These are phyloP conservation scores for Jackrogersella minutella DNA, from an alignment of 495 filamentous ascomycete species.

Conservation along the genomic window DNA sequence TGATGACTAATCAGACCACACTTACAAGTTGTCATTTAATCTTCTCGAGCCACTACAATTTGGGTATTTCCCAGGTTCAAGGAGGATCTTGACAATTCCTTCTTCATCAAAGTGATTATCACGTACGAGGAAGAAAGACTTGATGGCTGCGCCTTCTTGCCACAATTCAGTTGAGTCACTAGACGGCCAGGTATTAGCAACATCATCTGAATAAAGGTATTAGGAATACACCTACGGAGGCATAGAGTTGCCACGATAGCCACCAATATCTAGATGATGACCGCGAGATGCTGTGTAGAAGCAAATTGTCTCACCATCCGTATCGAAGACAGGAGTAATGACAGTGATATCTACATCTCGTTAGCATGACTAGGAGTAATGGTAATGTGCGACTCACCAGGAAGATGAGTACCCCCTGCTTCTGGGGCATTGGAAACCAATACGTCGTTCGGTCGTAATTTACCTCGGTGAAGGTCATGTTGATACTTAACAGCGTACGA, in stretches of 20 bases:
- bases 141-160: slow-evolving; percentile 94
- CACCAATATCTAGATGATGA: slow-evolving; percentile 97
- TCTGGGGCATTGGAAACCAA: slow-evolving; percentile 95
- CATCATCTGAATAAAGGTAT: slow-evolving; percentile 56
- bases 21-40: slow-evolving; percentile 84
- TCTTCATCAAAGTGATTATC: slow-evolving; percentile 90
- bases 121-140: slow-evolving; percentile 73
- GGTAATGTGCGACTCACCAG: slow-evolving; percentile 49
- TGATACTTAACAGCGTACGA: slow-evolving; percentile 90
- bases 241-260: slow-evolving; percentile 91
- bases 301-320: slow-evolving; percentile 81
- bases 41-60: slow-evolving; percentile 90
- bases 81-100: slow-evolving; percentile 81
- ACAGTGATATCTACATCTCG: slow-evolving; percentile 76
- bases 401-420: slow-evolving; percentile 80
- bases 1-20: slow-evolving; percentile 60
- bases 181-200: slow-evolving; percentile 6
- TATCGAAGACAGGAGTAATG: slow-evolving; percentile 86
- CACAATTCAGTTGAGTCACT: slow-evolving; percentile 70
- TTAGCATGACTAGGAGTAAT: background rate
- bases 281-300: slow-evolving; percentile 96
- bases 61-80: slow-evolving; percentile 83
- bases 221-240: slow-evolving; percentile 69
- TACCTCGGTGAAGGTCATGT: slow-evolving; percentile 89
- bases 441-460: slow-evolving; percentile 89